phyloP scores from a whole-genome alignment of 805 yeast species.

The Nakazawaea molendinolei region DNA sequence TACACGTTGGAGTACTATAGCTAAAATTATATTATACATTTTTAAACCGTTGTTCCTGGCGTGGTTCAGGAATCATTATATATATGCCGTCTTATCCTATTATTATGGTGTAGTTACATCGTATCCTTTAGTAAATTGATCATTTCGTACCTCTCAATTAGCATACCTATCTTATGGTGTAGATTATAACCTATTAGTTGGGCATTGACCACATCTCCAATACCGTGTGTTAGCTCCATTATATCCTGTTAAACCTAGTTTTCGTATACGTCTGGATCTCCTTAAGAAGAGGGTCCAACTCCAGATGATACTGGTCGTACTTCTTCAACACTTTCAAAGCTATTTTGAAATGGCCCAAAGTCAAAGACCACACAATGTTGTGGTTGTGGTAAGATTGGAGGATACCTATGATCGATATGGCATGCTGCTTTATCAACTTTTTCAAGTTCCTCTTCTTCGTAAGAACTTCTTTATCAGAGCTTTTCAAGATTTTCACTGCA shows the following conservation, averaged over 20 bases:
- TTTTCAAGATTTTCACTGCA: not conserved
- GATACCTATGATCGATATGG: slow-evolving; percentile 7
- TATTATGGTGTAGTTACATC: too few relatives aligned
- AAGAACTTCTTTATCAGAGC: slow-evolving; percentile 2
- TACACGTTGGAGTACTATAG: not conserved
- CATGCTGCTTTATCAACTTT: slow-evolving; percentile 7
- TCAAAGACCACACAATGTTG: slow-evolving; percentile 8
- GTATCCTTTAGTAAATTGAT: too few relatives aligned
- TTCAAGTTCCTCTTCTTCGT: slow-evolving; percentile 3
- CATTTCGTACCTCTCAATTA: too few relatives aligned
- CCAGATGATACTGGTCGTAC: slow-evolving; percentile 5
- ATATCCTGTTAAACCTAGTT: slow-evolving; percentile 7
- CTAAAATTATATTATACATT: too few relatives aligned
- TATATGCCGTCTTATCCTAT: too few relatives aligned
- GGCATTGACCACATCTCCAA: too few relatives aligned
- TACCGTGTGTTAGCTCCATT: too few relatives aligned
- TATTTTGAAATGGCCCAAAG: slow-evolving; percentile 12
- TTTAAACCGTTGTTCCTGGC: too few relatives aligned
- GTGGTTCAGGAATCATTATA: too few relatives aligned
- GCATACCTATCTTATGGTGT: too few relatives aligned
- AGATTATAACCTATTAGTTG: too few relatives aligned
- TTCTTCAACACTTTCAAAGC: slow-evolving; percentile 3
- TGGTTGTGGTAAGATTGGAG: slow-evolving; percentile 4
- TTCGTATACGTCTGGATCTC: slow-evolving; percentile 9
- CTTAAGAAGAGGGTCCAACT: slow-evolving; percentile 8